Conservation (phyloP, 768 basidiomycete species). For the Mrakia gelida region DNA sequence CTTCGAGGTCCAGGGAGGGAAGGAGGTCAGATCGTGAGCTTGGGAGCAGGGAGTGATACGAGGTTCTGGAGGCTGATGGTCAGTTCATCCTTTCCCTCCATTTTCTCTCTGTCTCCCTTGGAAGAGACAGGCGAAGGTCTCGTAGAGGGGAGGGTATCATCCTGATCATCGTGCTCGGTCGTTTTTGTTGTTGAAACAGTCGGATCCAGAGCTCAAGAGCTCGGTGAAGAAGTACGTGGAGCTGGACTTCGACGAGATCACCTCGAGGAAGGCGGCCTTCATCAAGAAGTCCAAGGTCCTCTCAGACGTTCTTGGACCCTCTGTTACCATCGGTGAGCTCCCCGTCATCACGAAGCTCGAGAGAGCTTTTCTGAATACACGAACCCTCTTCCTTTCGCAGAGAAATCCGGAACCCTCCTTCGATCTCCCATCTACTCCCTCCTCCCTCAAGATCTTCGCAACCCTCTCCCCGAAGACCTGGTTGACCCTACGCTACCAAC, state of each 20-base stretch:
- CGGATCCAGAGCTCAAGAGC: conserved; percentile 52
- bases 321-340: neutral
- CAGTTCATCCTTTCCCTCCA: conserved; percentile 43
- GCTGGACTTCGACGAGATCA: conserved; percentile 83
- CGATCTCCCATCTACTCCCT: conserved; percentile 56
- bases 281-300: conserved; percentile 18
- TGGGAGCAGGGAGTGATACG: conserved; percentile 94
- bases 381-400: neutral
- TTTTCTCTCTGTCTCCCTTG: neutral
- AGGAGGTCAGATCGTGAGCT: conserved; percentile 78
- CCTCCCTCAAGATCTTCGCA: conserved; percentile 70
- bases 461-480: conserved; percentile 54
- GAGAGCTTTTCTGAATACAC: neutral
- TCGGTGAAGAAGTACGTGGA: conserved; percentile 67
- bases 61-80: conserved; percentile 88
- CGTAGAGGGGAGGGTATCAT: neutral
- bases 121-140: conserved; percentile 1
- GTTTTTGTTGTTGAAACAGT: conserved; percentile 46
- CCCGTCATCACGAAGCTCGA: neutral
- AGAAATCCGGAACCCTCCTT: neutral
- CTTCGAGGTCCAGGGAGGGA: conserved; percentile 47
- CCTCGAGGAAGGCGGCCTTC: conserved; percentile 57
- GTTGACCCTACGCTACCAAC: conserved; percentile 62
- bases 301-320: neutral
- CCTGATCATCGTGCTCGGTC: conserved; percentile 35